Percentiles rank a stretch among this genome's conserved stretches.
Evolutionary conservation across 345 rosid species (phyloP).

Genomic region (Salix dunnii): DNA sequence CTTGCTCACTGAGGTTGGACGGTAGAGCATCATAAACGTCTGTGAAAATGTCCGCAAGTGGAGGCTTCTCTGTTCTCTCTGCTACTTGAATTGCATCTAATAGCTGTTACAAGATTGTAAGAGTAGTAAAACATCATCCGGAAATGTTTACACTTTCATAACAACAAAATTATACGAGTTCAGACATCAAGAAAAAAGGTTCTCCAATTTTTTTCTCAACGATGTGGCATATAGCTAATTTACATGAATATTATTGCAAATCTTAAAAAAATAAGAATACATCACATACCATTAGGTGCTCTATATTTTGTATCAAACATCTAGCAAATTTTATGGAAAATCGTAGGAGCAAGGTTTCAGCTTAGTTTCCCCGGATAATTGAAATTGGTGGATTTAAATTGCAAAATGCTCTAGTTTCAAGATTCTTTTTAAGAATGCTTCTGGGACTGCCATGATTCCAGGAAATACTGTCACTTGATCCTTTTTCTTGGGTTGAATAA

Average conservation of each 20-base stretch:
- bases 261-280: too few species aligned
- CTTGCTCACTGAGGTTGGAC: constrained; percentile 65
- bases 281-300: too few species aligned
- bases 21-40: constrained; percentile 74
- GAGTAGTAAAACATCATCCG: background rate
- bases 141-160: background rate
- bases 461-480: background rate
- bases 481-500: background rate
- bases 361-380: background rate
- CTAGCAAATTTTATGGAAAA: too few species aligned
- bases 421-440: background rate
- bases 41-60: constrained; percentile 54
- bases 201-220: too few species aligned
- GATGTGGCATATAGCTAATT: too few species aligned
- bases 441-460: background rate
- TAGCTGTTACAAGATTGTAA: constrained; percentile 40
- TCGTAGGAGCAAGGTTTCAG: too few species aligned
- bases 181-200: too few species aligned
- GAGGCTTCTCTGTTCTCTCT: constrained; percentile 68
- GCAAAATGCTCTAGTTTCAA: background rate
- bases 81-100: constrained; percentile 73
- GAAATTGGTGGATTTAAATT: background rate
- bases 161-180: background rate
- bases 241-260: too few species aligned
- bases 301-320: too few species aligned